Base-by-base conservation (phyloP, 148 eudicot genomes). In the Fagopyrum homotropicum region DNA sequence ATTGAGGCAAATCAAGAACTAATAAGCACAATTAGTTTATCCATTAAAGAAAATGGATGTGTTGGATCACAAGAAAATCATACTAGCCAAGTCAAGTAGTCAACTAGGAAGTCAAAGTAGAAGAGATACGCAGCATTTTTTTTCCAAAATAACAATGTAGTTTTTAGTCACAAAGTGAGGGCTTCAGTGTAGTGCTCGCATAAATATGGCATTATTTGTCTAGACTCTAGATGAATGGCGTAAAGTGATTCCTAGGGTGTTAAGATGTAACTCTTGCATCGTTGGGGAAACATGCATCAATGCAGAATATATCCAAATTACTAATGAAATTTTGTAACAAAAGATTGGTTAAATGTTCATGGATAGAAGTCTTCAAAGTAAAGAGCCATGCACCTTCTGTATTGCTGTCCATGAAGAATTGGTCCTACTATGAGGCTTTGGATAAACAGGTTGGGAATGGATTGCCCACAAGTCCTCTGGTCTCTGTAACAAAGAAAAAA, bases 401-500 rank as follows among this genome's bases (percentile, higher is more conserved):
- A 96, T 86, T 74, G 98, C 98, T 75, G 79, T 75, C 99, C 99
- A 96, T 75, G 84, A 80, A 78, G 87, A 63, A 77, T 85, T 88
- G 66, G 88, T 83, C 77, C 81, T 90, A 72, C 82, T 96, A 78
- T 96, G 99, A 80, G 99, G 98, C 85, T 77, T 89, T 49, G 99
- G 91, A 72, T 68, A 79, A 77, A 92, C 97, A 69, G 93, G 91
- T 80, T 78, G 84, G 80, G 94, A 96, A 82, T 96, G 97, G 82
- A 92, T 79, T 74, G 97, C 92, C 98, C 98, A 96, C 81, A 96
- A 84, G 85, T 90, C 97, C 75, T 92, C 99, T 77, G 98, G 99
- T 79, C 88, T 89, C 99, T 96, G 90, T 72, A 82, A 83, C 51
- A 77, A 79, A 79, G 5, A 76, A 73, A 74, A 49, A 29, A 76